These are phyloP conservation scores for Papiliotrema fonsecae DNA, from an alignment of 1,284 basidiomycete species.

Conservation along the genomic window DNA sequence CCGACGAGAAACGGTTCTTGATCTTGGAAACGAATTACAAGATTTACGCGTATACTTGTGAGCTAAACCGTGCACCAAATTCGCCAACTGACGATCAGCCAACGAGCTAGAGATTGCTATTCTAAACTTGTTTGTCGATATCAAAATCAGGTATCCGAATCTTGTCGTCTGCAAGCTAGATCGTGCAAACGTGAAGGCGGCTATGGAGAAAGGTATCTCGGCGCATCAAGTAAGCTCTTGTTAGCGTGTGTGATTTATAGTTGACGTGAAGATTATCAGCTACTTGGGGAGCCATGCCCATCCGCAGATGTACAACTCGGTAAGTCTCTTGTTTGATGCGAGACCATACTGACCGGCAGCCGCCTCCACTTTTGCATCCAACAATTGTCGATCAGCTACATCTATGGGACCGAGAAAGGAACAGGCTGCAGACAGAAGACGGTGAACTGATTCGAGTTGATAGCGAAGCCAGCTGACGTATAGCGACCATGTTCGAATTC, in stretches of 20 bases:
- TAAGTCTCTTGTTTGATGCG: constrained; percentile 43
- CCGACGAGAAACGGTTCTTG: constrained; percentile 73
- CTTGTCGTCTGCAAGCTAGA: constrained; percentile 92
- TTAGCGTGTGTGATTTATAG: background rate
- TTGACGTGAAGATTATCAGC: constrained; percentile 70
- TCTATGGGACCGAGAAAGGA: constrained; percentile 95
- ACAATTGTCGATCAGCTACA: constrained; percentile 96
- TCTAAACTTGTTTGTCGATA: constrained; percentile 84
- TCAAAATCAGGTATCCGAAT: constrained; percentile 93
- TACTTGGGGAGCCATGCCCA: constrained; percentile 94
- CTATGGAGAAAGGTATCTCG: constrained; percentile 89
- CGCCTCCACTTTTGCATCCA: constrained; percentile 42
- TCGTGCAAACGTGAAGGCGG: constrained; percentile 89
- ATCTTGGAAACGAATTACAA: constrained; percentile 98
- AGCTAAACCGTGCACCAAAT: constrained; percentile 12
- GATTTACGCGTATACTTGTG: constrained; percentile 95
- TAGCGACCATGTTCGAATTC: constrained; percentile 42
- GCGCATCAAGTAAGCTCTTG: constrained; percentile 73
- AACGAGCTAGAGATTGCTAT: constrained; percentile 96
- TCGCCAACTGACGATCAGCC: constrained; percentile 52
- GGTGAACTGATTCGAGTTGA: constrained; percentile 52
- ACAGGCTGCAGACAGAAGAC: constrained; percentile 80
- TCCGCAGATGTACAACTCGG: constrained; percentile 94
- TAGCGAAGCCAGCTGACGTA: background rate
- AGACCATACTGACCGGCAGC: constrained; percentile 7